These are phyloP conservation scores for Peronospora destructor DNA, from an alignment of 352 stramenopile species.

Conservation along the genomic window DNA sequence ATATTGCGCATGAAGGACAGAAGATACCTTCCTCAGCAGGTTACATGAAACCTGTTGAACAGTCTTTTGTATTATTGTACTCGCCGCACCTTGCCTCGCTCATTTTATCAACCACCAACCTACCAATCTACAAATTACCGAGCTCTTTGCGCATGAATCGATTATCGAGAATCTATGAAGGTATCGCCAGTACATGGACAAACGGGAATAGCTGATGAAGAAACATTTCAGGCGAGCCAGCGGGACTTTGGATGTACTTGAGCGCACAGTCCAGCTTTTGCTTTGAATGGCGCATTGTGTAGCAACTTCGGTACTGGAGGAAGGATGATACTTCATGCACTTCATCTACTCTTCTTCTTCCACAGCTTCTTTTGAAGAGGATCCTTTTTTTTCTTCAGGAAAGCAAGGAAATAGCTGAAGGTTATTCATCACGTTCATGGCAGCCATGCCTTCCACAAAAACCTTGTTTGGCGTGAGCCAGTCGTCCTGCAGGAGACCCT, in stretches of 20 bases:
- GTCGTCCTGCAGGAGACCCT: slow-evolving; percentile 53
- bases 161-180: neutral
- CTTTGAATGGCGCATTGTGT: neutral
- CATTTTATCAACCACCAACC: slow-evolving; percentile 5
- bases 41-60: neutral
- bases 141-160: neutral
- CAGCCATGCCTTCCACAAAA: slow-evolving; percentile 47
- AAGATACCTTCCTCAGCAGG: too few species aligned
- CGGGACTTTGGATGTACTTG: neutral
- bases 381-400: slow-evolving; percentile 23
- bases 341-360: slow-evolving; percentile 2
- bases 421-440: slow-evolving; percentile 45
- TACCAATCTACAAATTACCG: neutral
- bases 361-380: slow-evolving; percentile 6
- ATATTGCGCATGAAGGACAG: too few species aligned
- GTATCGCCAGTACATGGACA: neutral
- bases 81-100: slow-evolving; percentile 3
- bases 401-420: slow-evolving; percentile 57
- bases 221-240: neutral
- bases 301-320: neutral
- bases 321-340: slow-evolving; percentile 3
- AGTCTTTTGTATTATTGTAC: slow-evolving; percentile 20
- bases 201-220: neutral
- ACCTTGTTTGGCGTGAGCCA: slow-evolving; percentile 61
- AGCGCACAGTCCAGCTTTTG: neutral